A percentile compares a stretch with the other conserved stretches of the same genome.
phyloP scores from a whole-genome alignment of 1,139 yeast genomes.

The Nematodospora anomalae region DNA sequence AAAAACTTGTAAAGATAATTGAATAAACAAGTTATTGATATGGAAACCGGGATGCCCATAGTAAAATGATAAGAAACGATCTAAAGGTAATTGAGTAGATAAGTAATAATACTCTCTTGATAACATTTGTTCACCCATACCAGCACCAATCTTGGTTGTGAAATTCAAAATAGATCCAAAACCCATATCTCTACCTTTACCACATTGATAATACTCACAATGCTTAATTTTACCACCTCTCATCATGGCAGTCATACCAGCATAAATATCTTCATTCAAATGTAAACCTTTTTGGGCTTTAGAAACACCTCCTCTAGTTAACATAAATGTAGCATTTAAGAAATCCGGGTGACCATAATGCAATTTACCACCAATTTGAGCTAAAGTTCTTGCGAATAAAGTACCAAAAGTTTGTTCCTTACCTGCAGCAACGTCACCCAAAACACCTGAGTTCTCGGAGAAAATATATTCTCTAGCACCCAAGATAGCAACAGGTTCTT shows the following conservation, averaged over 20 bases:
- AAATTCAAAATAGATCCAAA: constrained; percentile 97
- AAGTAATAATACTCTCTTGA: constrained; percentile 97
- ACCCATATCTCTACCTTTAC: constrained; percentile 99
- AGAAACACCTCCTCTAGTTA: constrained; percentile 98
- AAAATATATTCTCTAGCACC: constrained; percentile 99
- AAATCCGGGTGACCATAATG: constrained; percentile 99
- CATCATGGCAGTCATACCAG: constrained; percentile 96
- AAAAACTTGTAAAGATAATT: constrained; percentile 88
- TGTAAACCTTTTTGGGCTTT: constrained; percentile 98
- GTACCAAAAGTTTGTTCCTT: constrained; percentile 99
- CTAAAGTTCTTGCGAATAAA: constrained; percentile 92
- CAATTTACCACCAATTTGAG: constrained; percentile 98
- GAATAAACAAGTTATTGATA: constrained; percentile 92
- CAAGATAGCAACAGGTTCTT: constrained; percentile 91
- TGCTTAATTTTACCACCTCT: constrained; percentile 99
- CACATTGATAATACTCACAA: constrained; percentile 99
- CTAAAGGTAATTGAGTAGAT: constrained; percentile 96
- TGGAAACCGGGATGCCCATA: constrained; percentile 99
- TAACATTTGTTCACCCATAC: constrained; percentile 99
- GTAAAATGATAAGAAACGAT: constrained; percentile 95
- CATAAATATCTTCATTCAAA: constrained; percentile 98
- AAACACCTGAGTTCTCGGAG: constrained; percentile 97
- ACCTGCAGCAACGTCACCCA: constrained; percentile 99
- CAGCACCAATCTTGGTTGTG: constrained; percentile 99
- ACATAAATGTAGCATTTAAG: constrained; percentile 90